phyloP scores from a whole-genome alignment of 495 filamentous ascomycete genomes.

The Acidiella bohemica region DNA sequence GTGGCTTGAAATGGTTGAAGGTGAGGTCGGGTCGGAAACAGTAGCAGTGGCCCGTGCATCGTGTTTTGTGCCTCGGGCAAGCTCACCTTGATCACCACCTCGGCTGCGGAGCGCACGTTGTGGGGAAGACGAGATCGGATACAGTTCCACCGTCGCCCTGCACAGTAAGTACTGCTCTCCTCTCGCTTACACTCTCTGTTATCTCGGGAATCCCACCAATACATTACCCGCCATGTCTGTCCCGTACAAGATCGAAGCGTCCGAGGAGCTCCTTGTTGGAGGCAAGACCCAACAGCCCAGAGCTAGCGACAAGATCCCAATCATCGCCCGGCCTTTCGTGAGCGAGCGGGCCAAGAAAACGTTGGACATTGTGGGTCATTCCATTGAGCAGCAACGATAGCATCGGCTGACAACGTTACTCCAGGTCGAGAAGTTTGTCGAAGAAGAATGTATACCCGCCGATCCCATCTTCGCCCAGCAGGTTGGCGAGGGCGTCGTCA shows the following conservation, averaged over 20 bases:
- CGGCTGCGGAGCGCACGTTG: too few relatives aligned
- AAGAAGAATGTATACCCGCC: slow-evolving; percentile 79
- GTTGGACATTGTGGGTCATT: slow-evolving; percentile 44
- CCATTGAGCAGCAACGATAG: background rate
- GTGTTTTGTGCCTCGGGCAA: too few relatives aligned
- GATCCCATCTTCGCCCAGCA: slow-evolving; percentile 67
- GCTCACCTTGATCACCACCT: too few relatives aligned
- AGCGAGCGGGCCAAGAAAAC: slow-evolving; percentile 71
- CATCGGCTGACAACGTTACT: background rate
- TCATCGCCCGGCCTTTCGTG: slow-evolving; percentile 38
- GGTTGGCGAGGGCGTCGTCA: slow-evolving; percentile 49
- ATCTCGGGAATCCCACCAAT: too few relatives aligned
- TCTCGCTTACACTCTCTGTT: too few relatives aligned
- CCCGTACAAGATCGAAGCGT: slow-evolving; percentile 17
- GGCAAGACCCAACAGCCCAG: slow-evolving; percentile 20
- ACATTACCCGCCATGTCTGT: slow-evolving; percentile 15
- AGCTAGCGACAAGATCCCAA: slow-evolving; percentile 27
- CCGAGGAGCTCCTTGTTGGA: slow-evolving; percentile 21
- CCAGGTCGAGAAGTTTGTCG: slow-evolving; percentile 86
- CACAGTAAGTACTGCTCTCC: background rate
- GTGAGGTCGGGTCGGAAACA: too few relatives aligned
- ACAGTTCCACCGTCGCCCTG: too few relatives aligned
- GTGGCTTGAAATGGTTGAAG: too few relatives aligned
- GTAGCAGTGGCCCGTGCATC: too few relatives aligned
- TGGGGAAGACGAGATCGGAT: too few relatives aligned